These are phyloP conservation scores for Apophysomyces elegans DNA, from an alignment of 371 early-diverging fungal species.

Conservation along the genomic window DNA sequence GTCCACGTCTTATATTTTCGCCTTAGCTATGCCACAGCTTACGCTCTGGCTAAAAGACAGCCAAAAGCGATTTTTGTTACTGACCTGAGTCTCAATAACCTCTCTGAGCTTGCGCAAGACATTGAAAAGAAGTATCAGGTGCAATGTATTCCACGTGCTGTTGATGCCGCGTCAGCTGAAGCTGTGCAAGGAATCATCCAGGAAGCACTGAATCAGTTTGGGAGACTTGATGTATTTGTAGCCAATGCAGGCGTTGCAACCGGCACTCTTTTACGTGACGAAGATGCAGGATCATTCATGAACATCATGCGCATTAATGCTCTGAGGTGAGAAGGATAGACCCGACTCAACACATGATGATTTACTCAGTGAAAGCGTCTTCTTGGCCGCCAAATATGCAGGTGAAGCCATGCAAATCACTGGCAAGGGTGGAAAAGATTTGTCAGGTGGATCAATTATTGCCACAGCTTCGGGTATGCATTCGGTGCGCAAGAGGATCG, in stretches of 20 bases:
- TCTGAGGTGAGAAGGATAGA: constrained; percentile 22
- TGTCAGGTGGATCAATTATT: constrained; percentile 50
- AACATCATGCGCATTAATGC: constrained; percentile 39
- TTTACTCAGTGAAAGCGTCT: constrained; percentile 24
- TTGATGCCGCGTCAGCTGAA: constrained; percentile 50
- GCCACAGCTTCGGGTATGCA: constrained; percentile 49
- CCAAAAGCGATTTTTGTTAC: constrained; percentile 58
- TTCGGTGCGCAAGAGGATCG: background rate
- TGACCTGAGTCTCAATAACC: constrained; percentile 37
- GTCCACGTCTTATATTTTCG: background rate
- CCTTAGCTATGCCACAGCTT: constrained; percentile 47
- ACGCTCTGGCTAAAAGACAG: constrained; percentile 48
- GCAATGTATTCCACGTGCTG: constrained; percentile 39
- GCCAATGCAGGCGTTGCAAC: constrained; percentile 56
- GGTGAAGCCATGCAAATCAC: constrained; percentile 44
- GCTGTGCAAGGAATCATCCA: constrained; percentile 42
- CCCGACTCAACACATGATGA: background rate
- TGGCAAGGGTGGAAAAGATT: constrained; percentile 42
- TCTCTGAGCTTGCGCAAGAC: constrained; percentile 45
- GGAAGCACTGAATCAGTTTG: constrained; percentile 45
- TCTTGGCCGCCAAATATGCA: constrained; percentile 45
- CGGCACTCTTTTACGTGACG: constrained; percentile 28
- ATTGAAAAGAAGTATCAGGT: constrained; percentile 43
- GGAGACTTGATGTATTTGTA: constrained; percentile 61
- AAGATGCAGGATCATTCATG: constrained; percentile 37